Percentiles rank a stretch among this genome's conserved stretches.
phyloP scores from a whole-genome alignment of 1,284 basidiomycete species.

The Mycosarcoma maydis region DNA sequence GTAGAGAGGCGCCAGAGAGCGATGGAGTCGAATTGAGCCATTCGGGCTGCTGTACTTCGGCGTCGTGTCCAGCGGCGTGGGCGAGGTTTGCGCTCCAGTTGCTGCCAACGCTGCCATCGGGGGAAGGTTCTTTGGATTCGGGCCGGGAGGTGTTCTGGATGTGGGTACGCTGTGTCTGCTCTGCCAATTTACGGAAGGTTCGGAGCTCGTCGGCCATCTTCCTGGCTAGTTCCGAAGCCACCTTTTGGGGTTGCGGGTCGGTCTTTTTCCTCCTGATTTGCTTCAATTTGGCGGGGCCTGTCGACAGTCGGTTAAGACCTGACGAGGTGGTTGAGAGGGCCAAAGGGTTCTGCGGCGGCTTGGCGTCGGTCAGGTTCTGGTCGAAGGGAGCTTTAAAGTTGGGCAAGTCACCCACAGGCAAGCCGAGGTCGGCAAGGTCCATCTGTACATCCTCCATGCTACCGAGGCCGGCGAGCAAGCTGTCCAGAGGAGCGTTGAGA shows the following conservation, averaged over 20 bases:
- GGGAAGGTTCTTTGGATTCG: slow-evolving; percentile 28
- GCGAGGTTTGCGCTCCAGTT: slow-evolving; percentile 10
- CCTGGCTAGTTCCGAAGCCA: slow-evolving; percentile 35
- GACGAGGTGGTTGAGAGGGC: neutral
- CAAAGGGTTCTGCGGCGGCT: neutral
- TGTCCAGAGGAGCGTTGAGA: slow-evolving; percentile 50
- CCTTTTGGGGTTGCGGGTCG: slow-evolving; percentile 35
- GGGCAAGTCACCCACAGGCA: slow-evolving; percentile 26
- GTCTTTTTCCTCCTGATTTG: slow-evolving; percentile 43
- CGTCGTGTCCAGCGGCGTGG: neutral
- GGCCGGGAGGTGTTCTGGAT: slow-evolving; percentile 32
- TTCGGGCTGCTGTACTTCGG: slow-evolving; percentile 19
- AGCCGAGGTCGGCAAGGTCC: slow-evolving; percentile 37
- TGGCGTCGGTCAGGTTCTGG: slow-evolving; percentile 16
- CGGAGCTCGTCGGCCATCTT: slow-evolving; percentile 46
- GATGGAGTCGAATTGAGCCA: slow-evolving; percentile 29
- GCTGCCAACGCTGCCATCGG: slow-evolving; percentile 26
- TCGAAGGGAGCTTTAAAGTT: slow-evolving; percentile 49
- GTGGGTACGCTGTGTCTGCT: slow-evolving; percentile 47
- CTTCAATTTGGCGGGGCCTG: slow-evolving; percentile 27
- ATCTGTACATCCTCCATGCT: slow-evolving; percentile 48
- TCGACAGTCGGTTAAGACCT: slow-evolving; percentile 15
- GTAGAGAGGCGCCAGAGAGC: slow-evolving; percentile 18
- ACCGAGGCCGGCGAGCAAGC: slow-evolving; percentile 44
- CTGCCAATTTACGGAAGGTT: slow-evolving; percentile 35